Base-by-base conservation (phyloP, 2,329 filamentous ascomycete species). In the Zymoseptoria tritici region DNA sequence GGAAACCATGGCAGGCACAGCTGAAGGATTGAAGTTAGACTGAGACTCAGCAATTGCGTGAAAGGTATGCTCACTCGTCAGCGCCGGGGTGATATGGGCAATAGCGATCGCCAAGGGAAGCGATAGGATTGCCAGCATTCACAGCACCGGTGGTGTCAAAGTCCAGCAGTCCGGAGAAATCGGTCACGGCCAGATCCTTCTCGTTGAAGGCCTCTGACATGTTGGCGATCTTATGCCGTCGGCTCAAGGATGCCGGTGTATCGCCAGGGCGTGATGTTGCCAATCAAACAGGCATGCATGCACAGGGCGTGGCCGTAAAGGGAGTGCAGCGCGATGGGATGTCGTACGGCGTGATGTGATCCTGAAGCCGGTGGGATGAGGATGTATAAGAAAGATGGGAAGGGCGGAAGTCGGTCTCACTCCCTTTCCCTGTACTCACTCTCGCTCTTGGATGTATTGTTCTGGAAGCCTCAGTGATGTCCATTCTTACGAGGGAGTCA, bases 1-100 rank as follows among this genome's bases (percentile, higher is more conserved):
- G 52, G 60, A 64, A 64, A 52, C 59, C 59, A 54, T 63, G 58
- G 56, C 62, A 64, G 11, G 58, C 49, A 55, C 62, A 64, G 26
- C 62, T 64, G 26, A 19, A 19, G 22, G 9, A 8, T 13, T 8
- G 6, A 19, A 9, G 22, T 53, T 19, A 53, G 52, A 26, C 22
- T 31, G 9, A 54, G 9, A 20, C 6, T 22, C 22, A 24, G 22
- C 22, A 24, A 24, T 24, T 36, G 4, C 9, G 5, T 52, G 52
- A 52, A 29, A 22, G 22, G 26, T 2, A 36, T 7, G 16, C 61
- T 60, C 57, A 66, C 64, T 63, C 60, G 55, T 63, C 55, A 20
- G 58, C 61, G 55, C 61, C 60, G 13, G 63, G 61, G 49, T 65
- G 63, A 2, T 62, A 42, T 29, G 59, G 58, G 56, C 62, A 64